Base-by-base conservation (phyloP, 2,329 filamentous ascomycete genomes). In the Penicillium digitatum region DNA sequence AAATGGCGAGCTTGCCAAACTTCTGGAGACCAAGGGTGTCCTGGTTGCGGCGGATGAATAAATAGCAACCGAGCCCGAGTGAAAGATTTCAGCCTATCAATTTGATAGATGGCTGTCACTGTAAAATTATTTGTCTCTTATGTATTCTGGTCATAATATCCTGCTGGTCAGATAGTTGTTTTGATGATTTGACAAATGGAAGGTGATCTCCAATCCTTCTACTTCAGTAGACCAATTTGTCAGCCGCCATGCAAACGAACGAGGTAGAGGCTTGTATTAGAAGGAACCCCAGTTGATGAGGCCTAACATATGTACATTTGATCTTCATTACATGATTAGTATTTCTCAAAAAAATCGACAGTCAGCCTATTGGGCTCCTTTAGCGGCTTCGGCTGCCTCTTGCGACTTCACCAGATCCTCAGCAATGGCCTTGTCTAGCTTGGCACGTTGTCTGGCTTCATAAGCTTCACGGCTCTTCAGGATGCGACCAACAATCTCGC, bases 21-120 rank as follows among this genome's bases (percentile, higher is more conserved):
- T 97, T 72, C 80, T 99, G 47, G 90, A 95, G 71, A 89, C 95
- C 75, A 96, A 96, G 81, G 85, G 85, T 59, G 89, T 97, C n/a
- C 76, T 99, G 53, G 84, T 87, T 16, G 75, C 81, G 2, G 81
- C 85, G 57, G 84, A 86, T 60, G 71, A 67, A 62, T 72, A 66
- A 64, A 57, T 52, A 34, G 37, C 24, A 40, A 27, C 20, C 14
- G 44, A 32, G 48, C 22, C 31, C 31, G 38, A 42, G 29, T 44
- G 39, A 42, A 47, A 22, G 39, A 26, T 29, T 42, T 48, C 35
- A 31, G 43, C 45, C 31, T 32, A 55, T 55, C 24, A 49, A 48
- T 59, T n/a, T 45, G 52, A 27, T 43, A 55, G 32, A 32, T 32
- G 26, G 39, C 34, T 53, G 42, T 52, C 34, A 59, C 18, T 65